Evolutionary conservation across 257 asterid species (phyloP).

Genomic region (Cynanchum wilfordii): DNA sequence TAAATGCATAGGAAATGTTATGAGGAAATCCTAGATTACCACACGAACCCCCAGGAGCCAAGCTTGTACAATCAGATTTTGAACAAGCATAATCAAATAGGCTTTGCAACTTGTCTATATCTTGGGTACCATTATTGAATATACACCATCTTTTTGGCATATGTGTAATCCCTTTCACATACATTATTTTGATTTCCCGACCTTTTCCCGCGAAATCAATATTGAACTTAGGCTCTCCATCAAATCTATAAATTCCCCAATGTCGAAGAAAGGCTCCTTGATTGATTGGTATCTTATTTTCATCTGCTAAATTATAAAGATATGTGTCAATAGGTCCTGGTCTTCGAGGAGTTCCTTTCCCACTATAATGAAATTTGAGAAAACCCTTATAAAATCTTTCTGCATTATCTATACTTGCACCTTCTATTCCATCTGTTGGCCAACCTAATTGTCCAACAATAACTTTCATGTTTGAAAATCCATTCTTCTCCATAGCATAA

Average conservation of each 20-base stretch:
- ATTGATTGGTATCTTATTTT: slow-evolving; percentile 40
- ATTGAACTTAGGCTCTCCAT: slow-evolving; percentile 59
- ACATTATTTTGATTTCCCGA: slow-evolving; percentile 27
- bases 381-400: slow-evolving; percentile 52
- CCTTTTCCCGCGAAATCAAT: slow-evolving; percentile 48
- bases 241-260: slow-evolving; percentile 64
- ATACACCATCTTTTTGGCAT: slow-evolving; percentile 58
- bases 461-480: slow-evolving; percentile 26
- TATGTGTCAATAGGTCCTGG: slow-evolving; percentile 45
- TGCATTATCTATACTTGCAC: slow-evolving; percentile 36
- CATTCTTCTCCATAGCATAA: slow-evolving; percentile 39
- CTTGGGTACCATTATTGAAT: slow-evolving; percentile 13
- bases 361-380: slow-evolving; percentile 36
- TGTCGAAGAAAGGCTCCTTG: slow-evolving; percentile 63
- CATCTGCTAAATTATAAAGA: slow-evolving; percentile 57
- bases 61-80: slow-evolving; percentile 40
- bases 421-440: slow-evolving; percentile 64
- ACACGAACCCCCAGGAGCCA: slow-evolving; percentile 24
- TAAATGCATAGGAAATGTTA: slow-evolving; percentile 44
- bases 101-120: background rate
- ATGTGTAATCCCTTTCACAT: slow-evolving; percentile 44
- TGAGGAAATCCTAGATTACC: slow-evolving; percentile 1
- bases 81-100: slow-evolving; percentile 27
- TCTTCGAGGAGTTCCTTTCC: slow-evolving; percentile 55
- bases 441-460: slow-evolving; percentile 68